These are phyloP conservation scores for Trichoderma pleuroti DNA, from an alignment of 2,329 filamentous ascomycete genomes.

Conservation along the genomic window DNA sequence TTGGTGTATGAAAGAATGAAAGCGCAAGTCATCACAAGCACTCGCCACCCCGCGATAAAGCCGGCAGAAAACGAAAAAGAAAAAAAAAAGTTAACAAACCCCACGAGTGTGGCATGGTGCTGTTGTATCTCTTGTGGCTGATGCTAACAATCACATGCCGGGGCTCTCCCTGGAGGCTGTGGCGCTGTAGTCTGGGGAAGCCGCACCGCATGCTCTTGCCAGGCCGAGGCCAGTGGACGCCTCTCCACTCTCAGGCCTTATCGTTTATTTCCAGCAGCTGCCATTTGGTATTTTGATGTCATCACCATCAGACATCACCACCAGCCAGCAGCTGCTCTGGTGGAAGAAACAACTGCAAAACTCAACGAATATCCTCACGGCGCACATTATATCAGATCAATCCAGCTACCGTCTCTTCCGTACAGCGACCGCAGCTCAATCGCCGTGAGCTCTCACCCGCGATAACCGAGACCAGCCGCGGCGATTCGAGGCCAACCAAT, in stretches of 20 bases:
- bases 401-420: background rate
- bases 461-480: conserved; percentile 3
- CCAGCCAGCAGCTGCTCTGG: background rate
- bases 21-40: background rate
- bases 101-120: conserved; percentile 23
- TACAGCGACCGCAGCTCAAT: background rate
- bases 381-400: background rate
- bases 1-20: background rate
- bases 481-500: conserved; percentile 13
- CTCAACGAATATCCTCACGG: background rate
- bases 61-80: background rate
- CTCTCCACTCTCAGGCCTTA: conserved; percentile 11
- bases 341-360: background rate
- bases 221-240: conserved; percentile 12
- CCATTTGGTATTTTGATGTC: background rate
- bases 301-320: background rate
- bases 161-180: background rate
- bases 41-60: background rate
- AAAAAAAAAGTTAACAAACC: conserved; percentile 25
- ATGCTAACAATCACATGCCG: conserved; percentile 21
- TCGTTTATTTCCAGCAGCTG: background rate
- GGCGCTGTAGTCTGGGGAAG: conserved; percentile 18
- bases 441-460: background rate
- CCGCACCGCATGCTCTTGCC: background rate
- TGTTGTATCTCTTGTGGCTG: conserved; percentile 15